Percentiles rank a stretch among this genome's conserved stretches.
Conservation (phyloP, 1,284 basidiomycete species). For the Cutaneotrichosporon sp. region DNA sequence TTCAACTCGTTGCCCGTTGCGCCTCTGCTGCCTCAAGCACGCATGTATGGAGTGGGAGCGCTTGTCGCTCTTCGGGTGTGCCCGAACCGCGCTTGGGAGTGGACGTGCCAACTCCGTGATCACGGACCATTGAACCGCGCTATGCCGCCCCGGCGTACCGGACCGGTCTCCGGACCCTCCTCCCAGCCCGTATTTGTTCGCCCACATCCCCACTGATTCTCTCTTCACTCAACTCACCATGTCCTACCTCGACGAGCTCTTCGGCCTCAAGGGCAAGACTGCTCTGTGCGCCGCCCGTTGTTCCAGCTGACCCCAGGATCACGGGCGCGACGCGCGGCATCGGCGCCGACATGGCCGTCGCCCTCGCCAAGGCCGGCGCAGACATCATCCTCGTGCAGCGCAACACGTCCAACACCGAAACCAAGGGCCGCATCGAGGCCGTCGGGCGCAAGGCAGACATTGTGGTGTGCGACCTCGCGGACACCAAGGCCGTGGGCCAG, state of each 20-base stretch:
- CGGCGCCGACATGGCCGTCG: slow-evolving; percentile 53
- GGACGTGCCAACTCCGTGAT: not conserved
- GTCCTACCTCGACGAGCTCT: slow-evolving; percentile 52
- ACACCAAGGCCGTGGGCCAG: slow-evolving; percentile 67
- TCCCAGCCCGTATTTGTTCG: not conserved
- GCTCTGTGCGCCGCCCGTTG: slow-evolving; percentile 49
- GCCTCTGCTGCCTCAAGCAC: no score
- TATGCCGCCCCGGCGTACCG: slow-evolving; percentile 13
- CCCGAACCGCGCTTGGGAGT: no score
- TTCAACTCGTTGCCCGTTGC: no score
- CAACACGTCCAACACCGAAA: slow-evolving; percentile 60
- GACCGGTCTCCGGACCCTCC: slow-evolving; percentile 12
- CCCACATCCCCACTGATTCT: not conserved
- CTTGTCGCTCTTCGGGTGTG: no score
- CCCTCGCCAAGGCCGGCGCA: slow-evolving; percentile 66
- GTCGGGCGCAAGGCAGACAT: slow-evolving; percentile 47
- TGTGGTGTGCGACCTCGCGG: slow-evolving; percentile 74
- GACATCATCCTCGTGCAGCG: slow-evolving; percentile 77
- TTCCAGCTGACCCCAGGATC: slow-evolving; percentile 30
- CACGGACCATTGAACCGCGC: not conserved
- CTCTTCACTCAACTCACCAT: slow-evolving; percentile 14
- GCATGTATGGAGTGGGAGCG: no score
- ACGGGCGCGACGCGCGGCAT: slow-evolving; percentile 54
- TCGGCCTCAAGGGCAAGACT: slow-evolving; percentile 56
- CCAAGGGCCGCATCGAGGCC: slow-evolving; percentile 61